Evolutionary conservation across 2,329 filamentous ascomycete species (phyloP).

Genomic region (Fusarium sp.): DNA sequence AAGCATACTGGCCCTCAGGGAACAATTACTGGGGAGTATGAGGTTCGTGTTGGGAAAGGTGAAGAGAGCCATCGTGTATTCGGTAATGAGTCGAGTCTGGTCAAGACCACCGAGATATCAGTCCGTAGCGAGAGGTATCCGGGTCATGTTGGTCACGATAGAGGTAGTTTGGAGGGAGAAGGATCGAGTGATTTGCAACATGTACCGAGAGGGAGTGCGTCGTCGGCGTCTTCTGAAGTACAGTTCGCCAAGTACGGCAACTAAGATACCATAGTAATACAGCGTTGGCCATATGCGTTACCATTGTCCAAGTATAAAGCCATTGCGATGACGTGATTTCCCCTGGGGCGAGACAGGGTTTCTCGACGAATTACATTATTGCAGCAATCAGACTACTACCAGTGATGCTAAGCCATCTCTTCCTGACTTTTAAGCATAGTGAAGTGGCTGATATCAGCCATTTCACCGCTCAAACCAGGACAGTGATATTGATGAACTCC

Average conservation of each 20-base stretch:
- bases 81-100: slow-evolving; percentile 4
- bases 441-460: background rate
- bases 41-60: slow-evolving; percentile 33
- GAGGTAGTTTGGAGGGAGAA: slow-evolving; percentile 3
- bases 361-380: fast-evolving
- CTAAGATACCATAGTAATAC: background rate
- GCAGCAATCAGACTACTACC: fast-evolving
- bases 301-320: fast-evolving
- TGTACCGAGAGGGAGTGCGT: slow-evolving; percentile 23
- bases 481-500: fast-evolving
- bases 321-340: fast-evolving
- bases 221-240: slow-evolving; percentile 32
- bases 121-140: slow-evolving; percentile 20
- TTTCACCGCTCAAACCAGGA: fast-evolving
- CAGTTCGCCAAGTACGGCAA: slow-evolving; percentile 30
- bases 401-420: fast-evolving
- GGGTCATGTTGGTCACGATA: background rate
- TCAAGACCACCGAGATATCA: slow-evolving; percentile 33
- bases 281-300: background rate
- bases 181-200: background rate
- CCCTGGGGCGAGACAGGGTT: fast-evolving
- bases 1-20: slow-evolving; percentile 9
- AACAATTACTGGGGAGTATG: slow-evolving; percentile 18
- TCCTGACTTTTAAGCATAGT: fast-evolving
- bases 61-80: background rate